Percentiles rank a stretch among this genome's conserved stretches.
Conservation (phyloP, 75 land plant genomes). For the Pseudotsuga menziesii region DNA sequence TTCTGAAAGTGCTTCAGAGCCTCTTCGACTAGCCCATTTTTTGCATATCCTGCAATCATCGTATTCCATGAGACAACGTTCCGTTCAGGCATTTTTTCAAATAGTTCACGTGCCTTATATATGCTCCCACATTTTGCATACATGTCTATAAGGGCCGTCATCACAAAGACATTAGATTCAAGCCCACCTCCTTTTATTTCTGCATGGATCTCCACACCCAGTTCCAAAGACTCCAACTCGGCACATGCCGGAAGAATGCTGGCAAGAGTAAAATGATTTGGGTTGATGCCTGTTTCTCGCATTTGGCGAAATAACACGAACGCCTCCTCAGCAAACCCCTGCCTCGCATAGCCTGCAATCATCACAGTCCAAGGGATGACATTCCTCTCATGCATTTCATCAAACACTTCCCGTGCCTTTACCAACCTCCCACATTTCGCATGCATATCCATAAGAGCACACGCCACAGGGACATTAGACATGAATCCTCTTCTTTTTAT, state of each 20-base stretch:
- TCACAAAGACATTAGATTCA: background rate
- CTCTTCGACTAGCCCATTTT: slow-evolving; percentile 14
- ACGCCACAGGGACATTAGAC: slow-evolving; percentile 14
- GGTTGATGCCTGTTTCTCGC: slow-evolving; percentile 18
- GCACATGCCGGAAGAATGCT: slow-evolving; percentile 14
- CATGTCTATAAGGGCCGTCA: slow-evolving; percentile 15
- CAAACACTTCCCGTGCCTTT: slow-evolving; percentile 36
- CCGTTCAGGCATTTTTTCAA: slow-evolving; percentile 16
- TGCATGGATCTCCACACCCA: slow-evolving; percentile 11
- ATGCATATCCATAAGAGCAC: slow-evolving; percentile 33
- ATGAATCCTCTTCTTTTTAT: slow-evolving; percentile 28
- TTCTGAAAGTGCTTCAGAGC: slow-evolving; percentile 9
- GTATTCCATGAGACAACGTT: slow-evolving; percentile 18
- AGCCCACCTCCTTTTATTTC: slow-evolving; percentile 4
- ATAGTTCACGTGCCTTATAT: slow-evolving; percentile 11
- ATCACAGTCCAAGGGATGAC: slow-evolving; percentile 50
- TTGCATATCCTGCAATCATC: slow-evolving; percentile 11
- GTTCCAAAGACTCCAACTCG: background rate
- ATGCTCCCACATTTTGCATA: slow-evolving; percentile 22
- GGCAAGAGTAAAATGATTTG: slow-evolving; percentile 41
- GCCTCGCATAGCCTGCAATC: slow-evolving; percentile 27
- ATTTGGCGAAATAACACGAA: slow-evolving; percentile 24
- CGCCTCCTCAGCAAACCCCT: slow-evolving; percentile 22
- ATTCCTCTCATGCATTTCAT: slow-evolving; percentile 30
- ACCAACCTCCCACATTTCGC: slow-evolving; percentile 16